Evolutionary conservation across 257 asterid genomes (phyloP).

Genomic region (Penstemon davidsonii): DNA sequence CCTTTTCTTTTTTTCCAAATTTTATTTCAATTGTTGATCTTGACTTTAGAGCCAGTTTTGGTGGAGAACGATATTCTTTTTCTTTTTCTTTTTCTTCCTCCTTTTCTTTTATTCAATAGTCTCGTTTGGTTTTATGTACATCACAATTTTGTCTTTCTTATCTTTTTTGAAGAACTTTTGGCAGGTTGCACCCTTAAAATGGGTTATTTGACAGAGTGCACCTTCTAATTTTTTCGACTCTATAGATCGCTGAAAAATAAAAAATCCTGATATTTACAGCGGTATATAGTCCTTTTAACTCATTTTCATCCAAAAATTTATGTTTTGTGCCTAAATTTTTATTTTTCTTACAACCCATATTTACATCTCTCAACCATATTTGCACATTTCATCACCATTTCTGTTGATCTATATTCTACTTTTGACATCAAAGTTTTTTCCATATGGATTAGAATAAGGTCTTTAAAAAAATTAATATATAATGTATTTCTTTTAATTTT

Average conservation of each 20-base stretch:
- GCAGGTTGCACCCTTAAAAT: neutral
- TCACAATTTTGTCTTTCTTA: neutral
- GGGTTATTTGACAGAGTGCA: neutral
- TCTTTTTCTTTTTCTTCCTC: neutral
- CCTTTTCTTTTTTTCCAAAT: neutral
- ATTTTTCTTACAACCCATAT: no score
- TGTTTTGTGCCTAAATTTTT: no score
- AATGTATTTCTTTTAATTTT: no score
- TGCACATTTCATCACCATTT: no score
- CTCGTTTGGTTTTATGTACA: neutral
- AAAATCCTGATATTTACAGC: no score
- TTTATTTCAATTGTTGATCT: neutral
- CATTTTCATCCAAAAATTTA: no score
- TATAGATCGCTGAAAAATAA: neutral
- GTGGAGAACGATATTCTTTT: neutral
- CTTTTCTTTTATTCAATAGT: neutral
- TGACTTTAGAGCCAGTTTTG: conserved; percentile 25
- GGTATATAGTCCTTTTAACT: no score
- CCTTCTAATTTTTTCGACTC: neutral
- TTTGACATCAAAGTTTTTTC: no score
- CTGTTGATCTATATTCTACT: no score
- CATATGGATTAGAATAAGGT: no score
- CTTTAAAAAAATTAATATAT: no score
- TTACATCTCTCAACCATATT: no score
- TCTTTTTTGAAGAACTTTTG: neutral